A percentile compares a stretch with the other conserved stretches of the same genome.
Evolutionary conservation across 2,329 filamentous ascomycete genomes (phyloP).

Genomic region (Apiospora malaysiana): DNA sequence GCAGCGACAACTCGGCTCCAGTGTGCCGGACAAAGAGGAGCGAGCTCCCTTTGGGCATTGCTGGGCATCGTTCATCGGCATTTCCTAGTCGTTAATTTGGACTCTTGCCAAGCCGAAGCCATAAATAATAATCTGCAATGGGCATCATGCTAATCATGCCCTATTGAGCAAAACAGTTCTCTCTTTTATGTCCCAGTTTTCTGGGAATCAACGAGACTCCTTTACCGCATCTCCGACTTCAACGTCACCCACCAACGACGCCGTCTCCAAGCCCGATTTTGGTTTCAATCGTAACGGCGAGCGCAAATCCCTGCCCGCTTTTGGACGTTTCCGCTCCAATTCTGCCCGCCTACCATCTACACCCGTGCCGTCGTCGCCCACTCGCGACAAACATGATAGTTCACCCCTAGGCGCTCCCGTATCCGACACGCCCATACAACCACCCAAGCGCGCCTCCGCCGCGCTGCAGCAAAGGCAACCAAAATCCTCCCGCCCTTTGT

Average conservation of each 20-base stretch:
- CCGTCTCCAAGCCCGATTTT: slow-evolving; percentile 23
- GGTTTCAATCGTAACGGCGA: slow-evolving; percentile 18
- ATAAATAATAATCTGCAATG: slow-evolving; percentile 24
- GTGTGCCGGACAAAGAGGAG: slow-evolving; percentile 20
- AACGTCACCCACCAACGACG: slow-evolving; percentile 29
- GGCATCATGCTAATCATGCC: slow-evolving; percentile 41
- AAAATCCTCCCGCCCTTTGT: slow-evolving; percentile 73
- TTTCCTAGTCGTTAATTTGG: slow-evolving; percentile 7
- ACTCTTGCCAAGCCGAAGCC: slow-evolving; percentile 16
- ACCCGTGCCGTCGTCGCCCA: slow-evolving; percentile 34
- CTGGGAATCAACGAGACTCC: slow-evolving; percentile 47
- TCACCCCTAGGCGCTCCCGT: slow-evolving; percentile 43
- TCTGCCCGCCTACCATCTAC: slow-evolving; percentile 28
- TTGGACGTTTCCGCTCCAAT: slow-evolving; percentile 20
- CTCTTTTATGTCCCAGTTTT: slow-evolving; percentile 86
- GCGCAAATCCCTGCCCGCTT: not conserved
- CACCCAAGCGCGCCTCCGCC: slow-evolving; percentile 32
- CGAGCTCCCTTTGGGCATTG: slow-evolving; percentile 18
- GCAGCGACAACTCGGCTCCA: slow-evolving; percentile 16
- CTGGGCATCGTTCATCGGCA: slow-evolving; percentile 12
- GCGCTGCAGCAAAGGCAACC: slow-evolving; percentile 42
- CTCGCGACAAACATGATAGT: slow-evolving; percentile 41
- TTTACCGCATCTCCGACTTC: slow-evolving; percentile 33
- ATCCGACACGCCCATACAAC: slow-evolving; percentile 42
- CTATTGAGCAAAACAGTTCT: slow-evolving; percentile 63